Conservation (phyloP, 139 green algal species). For the Limnomonas spitsbergensis region DNA sequence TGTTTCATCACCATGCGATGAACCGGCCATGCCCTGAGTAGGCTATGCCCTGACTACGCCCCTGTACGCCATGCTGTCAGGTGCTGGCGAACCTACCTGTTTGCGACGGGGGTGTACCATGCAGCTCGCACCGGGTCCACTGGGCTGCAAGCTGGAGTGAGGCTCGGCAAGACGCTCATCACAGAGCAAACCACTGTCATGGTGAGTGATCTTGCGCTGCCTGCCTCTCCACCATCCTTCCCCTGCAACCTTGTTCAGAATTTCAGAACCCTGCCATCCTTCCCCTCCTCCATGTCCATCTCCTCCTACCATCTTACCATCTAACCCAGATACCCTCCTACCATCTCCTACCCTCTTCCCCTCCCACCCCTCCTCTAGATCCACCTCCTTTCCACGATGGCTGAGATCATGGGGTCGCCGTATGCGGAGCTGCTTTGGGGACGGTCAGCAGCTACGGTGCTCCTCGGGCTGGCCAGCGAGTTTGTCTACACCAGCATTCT, state of each 20-base stretch:
- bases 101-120: background rate
- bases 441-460: background rate
- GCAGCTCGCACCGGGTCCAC: background rate
- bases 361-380: background rate
- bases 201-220: background rate
- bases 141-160: background rate
- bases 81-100: conserved; percentile 1
- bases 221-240: background rate
- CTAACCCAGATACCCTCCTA: too few species aligned
- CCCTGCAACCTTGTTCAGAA: background rate
- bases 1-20: background rate
- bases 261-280: background rate
- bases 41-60: too few species aligned
- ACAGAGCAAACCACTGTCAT: background rate
- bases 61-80: too few species aligned
- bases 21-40: background rate
- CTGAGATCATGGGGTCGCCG: background rate
- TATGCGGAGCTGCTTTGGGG: conserved; percentile 7
- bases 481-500: conserved; percentile 2
- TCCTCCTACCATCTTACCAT: too few species aligned
- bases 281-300: too few species aligned
- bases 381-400: background rate
- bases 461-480: background rate
- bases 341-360: background rate
- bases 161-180: background rate